Base-by-base conservation (phyloP, 148 eudicot species). In the Dysphania ambrosioides region DNA sequence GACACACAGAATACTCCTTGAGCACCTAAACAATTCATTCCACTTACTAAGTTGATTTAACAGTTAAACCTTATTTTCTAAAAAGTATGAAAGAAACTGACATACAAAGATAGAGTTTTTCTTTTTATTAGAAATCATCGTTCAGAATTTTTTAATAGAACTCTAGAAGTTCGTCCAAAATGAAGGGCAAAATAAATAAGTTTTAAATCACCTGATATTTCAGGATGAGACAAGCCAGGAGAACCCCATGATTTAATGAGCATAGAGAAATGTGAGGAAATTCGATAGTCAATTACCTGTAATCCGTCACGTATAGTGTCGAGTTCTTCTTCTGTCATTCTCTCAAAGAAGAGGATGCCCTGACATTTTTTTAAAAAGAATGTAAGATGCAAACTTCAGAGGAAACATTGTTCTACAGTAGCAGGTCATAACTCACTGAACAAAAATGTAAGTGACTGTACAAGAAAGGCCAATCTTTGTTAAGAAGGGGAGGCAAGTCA, bases 321-420 rank as follows among this genome's bases (percentile, higher is more conserved):
- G 53, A 95, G 91, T 80, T 87, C 96, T 74, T 86, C 88, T 27
- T 83, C 91, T 15, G 87, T 88, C 98, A 95, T 95, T 75, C 90
- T 88, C 72, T 95, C 98, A 77, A 92, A 95, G 83, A 95, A 95
- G 72, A 95, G 92, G 75, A 86, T 64, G 66, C 98, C 98, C 98
- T 92, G 92, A 71, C 81, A 75, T 69, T 58, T 53, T 70, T 70
- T 19, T 66, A 64, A 38, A 69, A 35, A 72, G n/a, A 63, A 75
- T 9, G 56, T 16, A 55, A 58, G 68, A 47, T 66, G 40, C 27
- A 72, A 31, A 21, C 21, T 4, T 32, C 30, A 72, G 68, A 16
- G 21, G 1, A 63, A n/a, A n/a, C n/a, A n/a, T n/a, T n/a, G n/a
- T n/a, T n/a, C n/a, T 0, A 35, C 15, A 68, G 26, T 10, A 60